Evolutionary conservation across 176 grass and related monocot genomes (phyloP).

Genomic region (Phragmites australis): DNA sequence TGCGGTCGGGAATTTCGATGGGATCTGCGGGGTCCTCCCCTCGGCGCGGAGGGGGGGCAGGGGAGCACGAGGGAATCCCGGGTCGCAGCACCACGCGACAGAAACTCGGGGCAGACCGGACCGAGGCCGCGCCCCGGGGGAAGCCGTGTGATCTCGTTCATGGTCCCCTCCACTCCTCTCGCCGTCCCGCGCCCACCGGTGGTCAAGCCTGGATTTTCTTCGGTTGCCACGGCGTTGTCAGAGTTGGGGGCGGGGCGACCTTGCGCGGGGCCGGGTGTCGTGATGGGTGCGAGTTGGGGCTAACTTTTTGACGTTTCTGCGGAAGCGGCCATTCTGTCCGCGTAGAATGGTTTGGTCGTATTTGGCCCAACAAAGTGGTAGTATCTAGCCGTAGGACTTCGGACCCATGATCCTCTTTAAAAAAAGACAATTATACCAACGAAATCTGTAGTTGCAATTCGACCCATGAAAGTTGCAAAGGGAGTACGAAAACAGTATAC

Average conservation of each 20-base stretch:
- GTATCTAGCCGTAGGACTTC: not conserved
- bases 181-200: not conserved
- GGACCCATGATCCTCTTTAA: not conserved
- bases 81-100: slow-evolving; percentile 27
- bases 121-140: slow-evolving; percentile 16
- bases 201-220: slow-evolving; percentile 6
- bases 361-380: not conserved
- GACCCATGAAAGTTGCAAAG: too few species aligned
- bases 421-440: not conserved
- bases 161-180: not conserved
- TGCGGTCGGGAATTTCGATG: slow-evolving; percentile 41
- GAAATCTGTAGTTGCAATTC: not conserved
- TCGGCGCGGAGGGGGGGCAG: not conserved
- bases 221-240: slow-evolving; percentile 11
- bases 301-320: not conserved
- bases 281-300: too few species aligned
- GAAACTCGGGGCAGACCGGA: not conserved
- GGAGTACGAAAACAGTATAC: too few species aligned
- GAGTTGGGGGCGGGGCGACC: not conserved
- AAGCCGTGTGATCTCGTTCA: not conserved
- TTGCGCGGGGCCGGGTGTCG: not conserved
- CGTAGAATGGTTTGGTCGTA: not conserved
- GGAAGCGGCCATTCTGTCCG: not conserved
- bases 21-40: slow-evolving; percentile 39
- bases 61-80: slow-evolving; percentile 41